Conservation (phyloP, 208 protist genomes). For the Trypanosoma mega region DNA sequence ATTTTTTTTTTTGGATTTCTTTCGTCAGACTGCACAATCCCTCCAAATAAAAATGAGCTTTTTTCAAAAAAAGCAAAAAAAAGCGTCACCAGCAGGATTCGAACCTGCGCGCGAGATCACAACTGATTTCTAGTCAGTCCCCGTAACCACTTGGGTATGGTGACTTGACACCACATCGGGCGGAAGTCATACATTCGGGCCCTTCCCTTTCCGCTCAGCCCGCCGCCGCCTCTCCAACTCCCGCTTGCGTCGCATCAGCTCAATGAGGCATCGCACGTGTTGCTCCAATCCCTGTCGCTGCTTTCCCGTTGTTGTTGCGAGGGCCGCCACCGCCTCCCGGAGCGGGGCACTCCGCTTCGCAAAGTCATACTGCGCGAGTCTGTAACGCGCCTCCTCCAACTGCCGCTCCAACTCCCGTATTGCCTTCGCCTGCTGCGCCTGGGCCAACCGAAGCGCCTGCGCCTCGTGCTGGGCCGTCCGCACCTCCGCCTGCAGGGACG, state of each 20-base stretch:
- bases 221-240: conserved; percentile 59
- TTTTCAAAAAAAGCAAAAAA: conserved; percentile 20
- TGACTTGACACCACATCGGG: conserved; percentile 11
- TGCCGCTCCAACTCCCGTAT: conserved; percentile 33
- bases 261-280: conserved; percentile 45
- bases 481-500: conserved; percentile 33
- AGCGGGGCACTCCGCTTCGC: conserved; percentile 52
- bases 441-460: background rate
- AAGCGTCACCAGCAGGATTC: conserved; percentile 81
- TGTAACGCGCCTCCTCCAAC: conserved; percentile 73
- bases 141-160: conserved; percentile 90
- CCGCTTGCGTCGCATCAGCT: conserved; percentile 54
- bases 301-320: conserved; percentile 40
- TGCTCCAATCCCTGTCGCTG: conserved; percentile 59
- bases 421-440: conserved; percentile 30
- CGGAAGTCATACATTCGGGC: background rate
- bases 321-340: conserved; percentile 43
- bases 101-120: conserved; percentile 88
- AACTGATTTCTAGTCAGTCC: conserved; percentile 88
- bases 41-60: background rate
- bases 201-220: conserved; percentile 30
- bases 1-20: too few relatives aligned
- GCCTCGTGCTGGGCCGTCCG: background rate
- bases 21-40: too few relatives aligned
- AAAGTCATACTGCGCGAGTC: conserved; percentile 63